Percentiles rank a stretch among this genome's conserved stretches.
Evolutionary conservation across 352 stramenopile genomes (phyloP).

Genomic region (Globisporangium irregulare): DNA sequence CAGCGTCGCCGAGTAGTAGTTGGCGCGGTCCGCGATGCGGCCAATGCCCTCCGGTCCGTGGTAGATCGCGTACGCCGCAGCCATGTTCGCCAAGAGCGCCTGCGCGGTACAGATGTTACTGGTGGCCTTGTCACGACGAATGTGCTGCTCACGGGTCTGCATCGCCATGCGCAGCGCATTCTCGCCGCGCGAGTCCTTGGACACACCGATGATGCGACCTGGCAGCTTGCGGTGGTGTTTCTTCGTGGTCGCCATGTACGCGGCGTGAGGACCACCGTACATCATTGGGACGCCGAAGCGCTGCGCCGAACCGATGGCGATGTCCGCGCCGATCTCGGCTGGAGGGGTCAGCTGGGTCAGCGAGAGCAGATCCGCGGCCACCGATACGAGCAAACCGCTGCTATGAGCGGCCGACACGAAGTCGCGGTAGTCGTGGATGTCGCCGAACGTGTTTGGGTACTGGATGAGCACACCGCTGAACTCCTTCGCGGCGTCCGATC

Average conservation of each 20-base stretch:
- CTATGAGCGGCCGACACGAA: conserved; percentile 89
- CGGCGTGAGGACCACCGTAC: conserved; percentile 98
- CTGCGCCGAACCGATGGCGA: conserved; percentile 97
- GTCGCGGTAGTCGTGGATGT: conserved; percentile 89
- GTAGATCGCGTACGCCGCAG: conserved; percentile 97
- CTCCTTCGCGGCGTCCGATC: conserved; percentile 69
- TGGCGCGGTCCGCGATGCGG: conserved; percentile 91
- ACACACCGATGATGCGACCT: conserved; percentile 98
- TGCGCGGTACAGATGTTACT: conserved; percentile 99
- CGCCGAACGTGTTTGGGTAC: conserved; percentile 98
- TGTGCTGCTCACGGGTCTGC: conserved; percentile 99
- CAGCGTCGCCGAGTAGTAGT: conserved; percentile 90
- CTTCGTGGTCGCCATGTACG: conserved; percentile 96
- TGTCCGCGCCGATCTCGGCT: conserved; percentile 95
- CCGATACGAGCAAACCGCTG: conserved; percentile 92
- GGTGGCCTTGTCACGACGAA: conserved; percentile 98
- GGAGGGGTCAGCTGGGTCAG: conserved; percentile 94
- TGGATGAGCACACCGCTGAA: conserved; percentile 97
- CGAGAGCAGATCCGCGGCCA: conserved; percentile 95
- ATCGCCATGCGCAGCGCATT: conserved; percentile 98
- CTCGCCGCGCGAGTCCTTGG: conserved; percentile 95
- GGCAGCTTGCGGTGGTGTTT: conserved; percentile 97
- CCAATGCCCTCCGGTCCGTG: conserved; percentile 96
- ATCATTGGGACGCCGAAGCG: conserved; percentile 99
- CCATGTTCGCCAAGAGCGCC: conserved; percentile 98